Conservation (phyloP, 1,284 basidiomycete species). For the Cryptococcus sp. region DNA sequence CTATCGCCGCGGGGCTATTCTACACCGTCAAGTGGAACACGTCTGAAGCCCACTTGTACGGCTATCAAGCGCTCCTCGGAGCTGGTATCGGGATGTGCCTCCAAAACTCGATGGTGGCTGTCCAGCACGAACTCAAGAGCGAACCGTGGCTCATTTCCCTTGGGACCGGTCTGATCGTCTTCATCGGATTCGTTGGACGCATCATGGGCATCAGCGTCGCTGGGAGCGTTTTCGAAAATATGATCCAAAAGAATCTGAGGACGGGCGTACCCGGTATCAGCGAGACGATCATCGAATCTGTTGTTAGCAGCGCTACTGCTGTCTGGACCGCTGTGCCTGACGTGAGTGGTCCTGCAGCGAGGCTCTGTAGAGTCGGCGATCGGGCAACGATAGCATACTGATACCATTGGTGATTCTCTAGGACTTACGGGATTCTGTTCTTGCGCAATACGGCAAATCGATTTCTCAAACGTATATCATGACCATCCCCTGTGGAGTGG, state of each 20-base stretch:
- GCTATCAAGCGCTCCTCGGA: constrained; percentile 47
- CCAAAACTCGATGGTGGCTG: constrained; percentile 48
- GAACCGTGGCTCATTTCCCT: constrained; percentile 46
- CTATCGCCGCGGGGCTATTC: constrained; percentile 43
- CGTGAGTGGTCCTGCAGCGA: neutral
- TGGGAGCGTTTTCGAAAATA: constrained; percentile 51
- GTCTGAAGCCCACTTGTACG: constrained; percentile 37
- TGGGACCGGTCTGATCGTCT: constrained; percentile 40
- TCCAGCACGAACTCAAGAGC: constrained; percentile 46
- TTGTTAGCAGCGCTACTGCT: constrained; percentile 39
- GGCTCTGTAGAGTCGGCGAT: too few species aligned
- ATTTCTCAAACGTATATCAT: constrained; percentile 45
- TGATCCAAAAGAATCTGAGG: constrained; percentile 40
- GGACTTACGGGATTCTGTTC: constrained; percentile 26
- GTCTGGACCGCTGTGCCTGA: constrained; percentile 42
- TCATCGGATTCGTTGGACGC: constrained; percentile 48
- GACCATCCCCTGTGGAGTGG: constrained; percentile 40
- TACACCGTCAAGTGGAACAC: constrained; percentile 42
- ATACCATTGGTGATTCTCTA: constrained; percentile 10
- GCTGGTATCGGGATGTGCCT: constrained; percentile 46
- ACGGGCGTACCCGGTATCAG: constrained; percentile 36
- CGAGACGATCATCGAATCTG: constrained; percentile 15
- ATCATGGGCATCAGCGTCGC: constrained; percentile 50
- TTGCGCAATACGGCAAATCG: constrained; percentile 45
- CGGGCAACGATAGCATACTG: neutral